Evolutionary conservation across 805 yeast species (phyloP), one percentile per base, ranked within the genome.

Genomic region (Metschnikowia koreensis): DNA sequence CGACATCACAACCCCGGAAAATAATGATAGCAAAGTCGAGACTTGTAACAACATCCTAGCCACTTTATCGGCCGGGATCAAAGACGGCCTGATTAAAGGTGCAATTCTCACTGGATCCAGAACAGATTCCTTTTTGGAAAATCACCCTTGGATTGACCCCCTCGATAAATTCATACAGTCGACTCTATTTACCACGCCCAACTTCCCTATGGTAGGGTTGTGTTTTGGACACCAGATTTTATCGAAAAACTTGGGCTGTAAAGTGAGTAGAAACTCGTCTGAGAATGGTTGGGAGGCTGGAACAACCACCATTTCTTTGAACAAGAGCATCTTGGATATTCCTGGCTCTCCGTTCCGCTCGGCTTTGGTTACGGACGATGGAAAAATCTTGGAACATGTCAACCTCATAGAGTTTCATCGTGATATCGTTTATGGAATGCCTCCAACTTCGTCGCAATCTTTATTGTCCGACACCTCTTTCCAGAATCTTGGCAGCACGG

Each of bases 191-290:
- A 22, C 54, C 28, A 52, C 57, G 27, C 52, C 55, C 6, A 52
- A 61, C 33, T 67, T 77, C n/a, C 86, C 87, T 2, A 51, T 83
- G 4, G 77, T 81, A 6, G 96, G 96, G 3, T 72, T 90, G 40
- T 90, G 97, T 66, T 90, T 89, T 65, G 97, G 97, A 6, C 97
- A 91, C 67, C 97, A 90, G 65, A 75, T 89, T 26, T 66, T 90
- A 13, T 84, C 83, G 1, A 78, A 86, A 48, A 82, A 87, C 7
- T 66, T 88, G 42, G 93, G 89, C 2, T 79, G 80, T 26, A 68
- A 67, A 43, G 87, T 87, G 3, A 80, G 69, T 10, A 71, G 81
- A 52, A 87, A 82, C 64, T 44, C 58, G 7, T 49, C 64, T 9
- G 76, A 76, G 1, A 57, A 67, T 42, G 94, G 94, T 1, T 83